Evolutionary conservation across 345 rosid species (phyloP), one percentile per base, ranked within the genome.

Genomic region (Nasturtium officinale): DNA sequence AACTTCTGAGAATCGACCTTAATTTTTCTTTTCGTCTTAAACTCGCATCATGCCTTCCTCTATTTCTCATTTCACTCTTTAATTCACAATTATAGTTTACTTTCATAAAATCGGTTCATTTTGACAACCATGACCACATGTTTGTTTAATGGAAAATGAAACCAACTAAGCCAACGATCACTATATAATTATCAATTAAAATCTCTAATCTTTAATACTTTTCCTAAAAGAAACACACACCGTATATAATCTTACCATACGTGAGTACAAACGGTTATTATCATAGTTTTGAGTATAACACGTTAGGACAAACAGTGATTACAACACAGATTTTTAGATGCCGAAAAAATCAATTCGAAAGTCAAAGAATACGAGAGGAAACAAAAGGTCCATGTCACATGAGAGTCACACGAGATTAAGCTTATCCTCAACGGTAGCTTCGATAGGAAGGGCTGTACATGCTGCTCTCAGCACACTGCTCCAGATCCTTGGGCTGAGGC

Each of bases 391-490:
- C 50, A 61, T 33, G 38, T 2, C 38, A 10, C 38, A 35, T 35
- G 17, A 20, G 13, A 32, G 60, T 60, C 75, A 12, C 42, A 43
- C 33, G 40, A 43, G 54, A 62, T 23, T 11, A 51, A 61, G 40
- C 61, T 46, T 54, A 21, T 65, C 50, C 64, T 83, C 73, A 94
- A 30, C 97, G 88, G 64, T 81, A 94, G 72, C 37, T 80, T 56
- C 96, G 77, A 81, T 94, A 91, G 53, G 85, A 13, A 13, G 93
- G 96, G 77, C 91, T 85, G 80, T 94, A 94, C 97, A 94, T 91
- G 90, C 97, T 89, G 73, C 96, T 90, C 87, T 94, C 96, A 0
- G 97, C 99, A 78, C 78, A 83, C 83, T 87, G 80, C 33, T 87
- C 83, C 33, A 94, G 90, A 70, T 91, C 75, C 67, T 70, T 78